Evolutionary conservation across 116 monocot species (phyloP).

Genomic region (Zostera marina): DNA sequence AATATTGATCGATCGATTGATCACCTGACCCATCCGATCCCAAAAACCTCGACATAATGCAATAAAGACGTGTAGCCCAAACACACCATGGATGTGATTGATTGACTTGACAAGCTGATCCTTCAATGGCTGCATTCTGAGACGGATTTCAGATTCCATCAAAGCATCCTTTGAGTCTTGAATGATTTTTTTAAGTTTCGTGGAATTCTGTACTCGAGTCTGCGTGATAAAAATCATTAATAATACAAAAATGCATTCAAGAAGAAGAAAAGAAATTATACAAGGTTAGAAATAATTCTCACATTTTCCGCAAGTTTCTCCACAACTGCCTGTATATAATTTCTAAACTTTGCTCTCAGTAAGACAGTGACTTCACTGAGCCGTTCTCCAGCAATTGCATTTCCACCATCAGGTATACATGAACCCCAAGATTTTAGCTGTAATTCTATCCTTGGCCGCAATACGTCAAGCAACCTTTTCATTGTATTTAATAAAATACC

Average conservation of each 20-base stretch:
- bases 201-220: constrained; percentile 44
- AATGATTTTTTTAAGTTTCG: constrained; percentile 90
- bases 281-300: constrained; percentile 10
- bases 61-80: constrained; percentile 69
- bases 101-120: constrained; percentile 57
- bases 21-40: constrained; percentile 97
- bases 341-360: constrained; percentile 85
- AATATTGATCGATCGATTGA: too few species aligned
- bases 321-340: constrained; percentile 81
- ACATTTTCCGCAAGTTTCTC: constrained; percentile 93
- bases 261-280: background rate
- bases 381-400: constrained; percentile 48
- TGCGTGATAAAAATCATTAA: constrained; percentile 8
- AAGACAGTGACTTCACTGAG: constrained; percentile 83
- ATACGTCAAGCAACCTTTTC: constrained; percentile 83
- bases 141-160: constrained; percentile 72
- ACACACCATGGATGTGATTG: constrained; percentile 52
- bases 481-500: constrained; percentile 83
- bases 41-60: constrained; percentile 74
- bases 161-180: constrained; percentile 69
- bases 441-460: constrained; percentile 62
- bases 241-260: background rate
- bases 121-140: constrained; percentile 79
- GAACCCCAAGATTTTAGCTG: constrained; percentile 89
- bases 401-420: constrained; percentile 68